A percentile compares a stretch with the other conserved stretches of the same genome.
Conservation (phyloP, 257 asterid species). For the Ocimum tenuiflorum region DNA sequence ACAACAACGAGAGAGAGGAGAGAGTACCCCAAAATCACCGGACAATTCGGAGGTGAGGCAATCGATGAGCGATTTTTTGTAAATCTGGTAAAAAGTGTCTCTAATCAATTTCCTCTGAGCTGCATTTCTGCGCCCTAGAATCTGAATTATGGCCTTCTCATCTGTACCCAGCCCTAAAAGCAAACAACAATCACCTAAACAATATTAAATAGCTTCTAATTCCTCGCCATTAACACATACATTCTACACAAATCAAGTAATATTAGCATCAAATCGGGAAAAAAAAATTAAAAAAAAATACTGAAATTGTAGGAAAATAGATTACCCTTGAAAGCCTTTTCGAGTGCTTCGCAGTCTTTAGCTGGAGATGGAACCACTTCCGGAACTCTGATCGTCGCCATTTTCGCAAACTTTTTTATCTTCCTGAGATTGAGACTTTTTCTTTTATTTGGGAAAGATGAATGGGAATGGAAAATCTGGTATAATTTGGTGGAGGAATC, state of each 20-base stretch:
- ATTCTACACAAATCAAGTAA: background rate
- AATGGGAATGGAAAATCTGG: background rate
- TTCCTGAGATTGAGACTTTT: background rate
- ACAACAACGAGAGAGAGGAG: background rate
- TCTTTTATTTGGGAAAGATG: background rate
- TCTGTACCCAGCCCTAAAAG: conserved; percentile 61
- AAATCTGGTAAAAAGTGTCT: conserved; percentile 49
- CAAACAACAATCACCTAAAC: conserved; percentile 19
- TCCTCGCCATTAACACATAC: background rate
- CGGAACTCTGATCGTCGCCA: conserved; percentile 58
- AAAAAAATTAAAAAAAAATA: background rate
- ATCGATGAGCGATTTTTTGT: conserved; percentile 50
- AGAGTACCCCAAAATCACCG: conserved; percentile 66
- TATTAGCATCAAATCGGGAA: background rate
- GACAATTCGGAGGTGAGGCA: conserved; percentile 49
- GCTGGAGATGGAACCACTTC: conserved; percentile 54
- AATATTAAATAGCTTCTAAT: background rate
- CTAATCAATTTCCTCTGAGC: conserved; percentile 56
- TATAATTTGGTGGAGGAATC: conserved; percentile 7
- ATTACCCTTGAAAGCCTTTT: conserved; percentile 50
- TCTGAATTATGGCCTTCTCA: conserved; percentile 53
- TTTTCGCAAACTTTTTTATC: background rate
- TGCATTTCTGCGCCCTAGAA: conserved; percentile 59
- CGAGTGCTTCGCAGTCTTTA: conserved; percentile 51
- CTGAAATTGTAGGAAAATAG: background rate